Conservation (phyloP, 768 basidiomycete species). For the Russula griseocarnosa region DNA sequence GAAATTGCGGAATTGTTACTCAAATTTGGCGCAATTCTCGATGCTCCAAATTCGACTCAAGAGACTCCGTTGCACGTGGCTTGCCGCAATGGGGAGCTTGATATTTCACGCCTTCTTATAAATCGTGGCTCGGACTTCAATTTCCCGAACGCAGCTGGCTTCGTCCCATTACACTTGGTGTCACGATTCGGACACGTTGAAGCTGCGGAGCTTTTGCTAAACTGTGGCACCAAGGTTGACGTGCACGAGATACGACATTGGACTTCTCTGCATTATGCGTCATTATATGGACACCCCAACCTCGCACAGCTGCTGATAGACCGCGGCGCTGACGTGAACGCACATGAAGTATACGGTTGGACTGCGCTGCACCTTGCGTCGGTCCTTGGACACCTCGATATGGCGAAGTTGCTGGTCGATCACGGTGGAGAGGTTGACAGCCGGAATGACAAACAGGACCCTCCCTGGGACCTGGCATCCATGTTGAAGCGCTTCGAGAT, state of each 20-base stretch:
- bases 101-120: neutral
- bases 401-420: neutral
- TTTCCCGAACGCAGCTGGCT: neutral
- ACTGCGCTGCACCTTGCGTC: slow-evolving; percentile 11
- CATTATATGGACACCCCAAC: too few species aligned
- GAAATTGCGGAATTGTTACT: neutral
- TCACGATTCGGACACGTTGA: neutral
- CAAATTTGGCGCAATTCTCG: neutral
- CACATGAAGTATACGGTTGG: neutral
- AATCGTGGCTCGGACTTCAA: neutral
- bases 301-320: neutral
- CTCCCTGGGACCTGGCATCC: neutral
- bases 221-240: slow-evolving; percentile 1
- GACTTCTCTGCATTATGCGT: too few species aligned
- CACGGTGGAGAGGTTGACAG: neutral
- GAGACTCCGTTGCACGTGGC: slow-evolving; percentile 2
- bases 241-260: neutral
- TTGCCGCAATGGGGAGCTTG: neutral
- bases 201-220: neutral
- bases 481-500: too few species aligned
- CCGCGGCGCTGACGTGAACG: too few species aligned
- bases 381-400: neutral
- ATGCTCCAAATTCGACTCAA: neutral
- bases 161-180: neutral
- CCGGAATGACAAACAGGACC: neutral